Base-by-base conservation (phyloP, 2,329 filamentous ascomycete genomes). In the Lojkania enalia region DNA sequence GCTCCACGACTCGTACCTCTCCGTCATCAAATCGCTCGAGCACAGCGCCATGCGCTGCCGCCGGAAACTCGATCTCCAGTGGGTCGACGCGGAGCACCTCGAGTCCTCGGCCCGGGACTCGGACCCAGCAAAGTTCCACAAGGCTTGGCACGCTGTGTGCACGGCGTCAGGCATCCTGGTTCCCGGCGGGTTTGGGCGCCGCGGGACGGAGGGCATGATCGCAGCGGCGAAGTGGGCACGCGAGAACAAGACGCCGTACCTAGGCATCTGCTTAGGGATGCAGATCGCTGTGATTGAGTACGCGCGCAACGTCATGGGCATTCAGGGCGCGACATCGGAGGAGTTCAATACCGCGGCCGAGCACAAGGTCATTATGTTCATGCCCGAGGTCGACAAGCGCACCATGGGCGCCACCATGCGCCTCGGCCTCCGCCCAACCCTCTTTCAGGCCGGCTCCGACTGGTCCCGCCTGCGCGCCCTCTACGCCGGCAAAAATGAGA, bases 211-310 rank as follows among this genome's bases (percentile, higher is more conserved):
- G 65, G 94, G 94, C 51, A 97, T 97, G 90, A 86, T 97, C 61
- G 77, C 83, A 43, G 88, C 87, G 2, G 86, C 87, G n/a, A 86
- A 85, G 53, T 96, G 88, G 85, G 91, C 92, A 1, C 85, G 94
- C 44, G 86, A 87, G 55, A 85, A 90, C 59, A 85, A 86, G 51
- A 82, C 82, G 3, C 90, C 90, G 1, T 96, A 87, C 72, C 79
- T 97, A 1, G 94, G 94, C 47, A 87, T 97, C 52, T 96, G 92
- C 67, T 77, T 96, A 16, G 90, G 90, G 45, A 90, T 96, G 85
- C 94, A 97, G 69, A 81, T 96, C 35, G 90, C 92, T 15, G 90
- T 96, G 35, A 87, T 96, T 56, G 91, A 97, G 70, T 89, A 84
- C 58, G 90, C 90, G 1, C 84, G 90, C 31, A 84, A 89, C 54